Base-by-base conservation (phyloP, 192 early-diverging fungal species). In the Gorgonomyces haynaldii region DNA sequence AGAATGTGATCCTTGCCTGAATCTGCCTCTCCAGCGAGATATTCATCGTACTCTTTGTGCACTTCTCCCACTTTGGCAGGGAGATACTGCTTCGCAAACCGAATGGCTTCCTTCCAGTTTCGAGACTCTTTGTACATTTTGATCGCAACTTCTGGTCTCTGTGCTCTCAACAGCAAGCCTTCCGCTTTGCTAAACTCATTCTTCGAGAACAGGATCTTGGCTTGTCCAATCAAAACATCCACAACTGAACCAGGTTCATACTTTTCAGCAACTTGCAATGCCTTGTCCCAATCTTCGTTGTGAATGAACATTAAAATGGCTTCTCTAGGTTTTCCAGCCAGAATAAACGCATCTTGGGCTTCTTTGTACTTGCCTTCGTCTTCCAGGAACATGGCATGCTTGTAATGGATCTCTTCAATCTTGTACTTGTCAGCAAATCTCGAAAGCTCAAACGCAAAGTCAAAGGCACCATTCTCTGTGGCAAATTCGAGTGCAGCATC, bases 261-360 rank as follows among this genome's bases (percentile, higher is more conserved):
- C 8, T 65, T 58, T 47, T 81, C 78, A 1, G 78, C 78, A 8
- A 81, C 76, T 5, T 53, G 15, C n/a, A 77, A 42, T 32, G 78
- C 75, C 27, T 63, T 64, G 9, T 73, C 67, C 78, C 78, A 81
- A 52, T 79, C 63, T 56, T 81, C 78, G 37, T 79, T 76, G 62
- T 81, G 78, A 49, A 81, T 76, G 47, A 79, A 86, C 48, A 82
- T 79, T 6, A 70, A 39, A 20, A 88, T 72, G 1, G 83, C 83
- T 35, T 88, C 83, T 30, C 71, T 68, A 13, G 74, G 78, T 32
- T 73, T 73, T 2, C 83, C 85, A 7, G 60, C 60, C 3, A 73
- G 48, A 19, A 79, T 70, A 55, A 81, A 81, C 0, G 74, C 76
- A 25, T 55, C 57, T 45, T 81, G 70, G 19, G 78, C 78, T 32